A percentile compares a stretch with the other conserved stretches of the same genome.
Evolutionary conservation across 164 flowering plant genomes (phyloP).

Genomic region (Stephania cephalantha): DNA sequence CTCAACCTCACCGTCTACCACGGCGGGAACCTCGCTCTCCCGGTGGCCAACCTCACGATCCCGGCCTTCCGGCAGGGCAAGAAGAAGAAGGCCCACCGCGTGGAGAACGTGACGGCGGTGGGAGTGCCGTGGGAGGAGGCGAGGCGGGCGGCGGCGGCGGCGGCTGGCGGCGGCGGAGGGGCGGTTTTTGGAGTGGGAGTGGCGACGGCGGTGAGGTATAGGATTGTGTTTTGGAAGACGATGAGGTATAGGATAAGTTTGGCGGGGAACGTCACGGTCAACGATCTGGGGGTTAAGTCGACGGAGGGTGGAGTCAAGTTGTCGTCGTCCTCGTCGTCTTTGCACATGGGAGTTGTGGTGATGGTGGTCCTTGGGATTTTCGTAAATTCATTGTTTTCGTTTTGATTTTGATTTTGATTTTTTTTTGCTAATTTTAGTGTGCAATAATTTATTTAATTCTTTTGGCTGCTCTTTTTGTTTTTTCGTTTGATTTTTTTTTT

Average conservation of each 20-base stretch:
- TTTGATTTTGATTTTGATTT: not conserved
- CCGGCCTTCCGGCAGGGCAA: conserved; percentile 52
- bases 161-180: not conserved
- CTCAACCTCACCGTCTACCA: conserved; percentile 39
- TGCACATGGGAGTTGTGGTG: not conserved
- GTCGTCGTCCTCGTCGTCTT: conserved; percentile 14
- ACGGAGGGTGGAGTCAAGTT: conserved; percentile 20
- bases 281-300: conserved; percentile 3
- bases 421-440: not conserved
- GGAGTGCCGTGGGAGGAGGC: conserved; percentile 27
- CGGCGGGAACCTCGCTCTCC: conserved; percentile 5
- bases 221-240: conserved; percentile 42
- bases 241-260: conserved; percentile 30
- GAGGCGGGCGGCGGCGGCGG: conserved; percentile 16
- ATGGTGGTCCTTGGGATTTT: not conserved
- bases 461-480: no score
- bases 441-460: no score
- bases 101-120: not conserved
- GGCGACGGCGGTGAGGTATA: conserved; percentile 58
- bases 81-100: conserved; percentile 37
- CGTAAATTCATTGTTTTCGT: not conserved
- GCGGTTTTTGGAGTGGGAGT: conserved; percentile 50
- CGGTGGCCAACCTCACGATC: conserved; percentile 24
- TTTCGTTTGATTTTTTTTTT: no score
- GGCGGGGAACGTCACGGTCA: conserved; percentile 35